Percentiles rank a stretch among this genome's conserved stretches.
Conservation (phyloP, 2,329 filamentous ascomycete species). For the Phymatotrichopsis omnivora region DNA sequence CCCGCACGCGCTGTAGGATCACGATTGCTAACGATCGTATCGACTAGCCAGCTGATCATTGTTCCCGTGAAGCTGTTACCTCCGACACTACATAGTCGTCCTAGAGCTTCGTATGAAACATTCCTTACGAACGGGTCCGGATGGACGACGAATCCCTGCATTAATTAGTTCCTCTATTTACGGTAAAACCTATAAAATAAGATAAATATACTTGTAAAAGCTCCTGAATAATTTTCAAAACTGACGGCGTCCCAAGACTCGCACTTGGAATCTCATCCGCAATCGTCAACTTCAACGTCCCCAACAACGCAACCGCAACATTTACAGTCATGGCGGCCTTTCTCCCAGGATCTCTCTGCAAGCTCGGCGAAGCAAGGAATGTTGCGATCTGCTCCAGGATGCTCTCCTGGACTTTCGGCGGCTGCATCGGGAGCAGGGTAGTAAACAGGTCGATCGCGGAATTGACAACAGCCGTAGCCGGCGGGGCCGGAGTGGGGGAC, state of each 20-base stretch:
- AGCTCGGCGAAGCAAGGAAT: slow-evolving; percentile 66
- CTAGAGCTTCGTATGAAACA: slow-evolving; percentile 74
- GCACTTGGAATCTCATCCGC: slow-evolving; percentile 20
- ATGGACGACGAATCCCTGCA: slow-evolving; percentile 59
- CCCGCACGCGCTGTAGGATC: slow-evolving; percentile 89
- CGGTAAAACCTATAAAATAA: not conserved
- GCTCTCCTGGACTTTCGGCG: slow-evolving; percentile 87
- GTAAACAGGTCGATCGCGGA: slow-evolving; percentile 89
- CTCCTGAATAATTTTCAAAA: slow-evolving; percentile 36
- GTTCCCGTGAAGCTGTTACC: slow-evolving; percentile 81
- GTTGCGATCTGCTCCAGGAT: slow-evolving; percentile 88
- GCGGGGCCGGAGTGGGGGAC: slow-evolving; percentile 55
- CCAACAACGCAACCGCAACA: slow-evolving; percentile 68
- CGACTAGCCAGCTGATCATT: slow-evolving; percentile 83
- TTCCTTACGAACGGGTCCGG: slow-evolving; percentile 77
- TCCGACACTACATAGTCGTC: slow-evolving; percentile 70
- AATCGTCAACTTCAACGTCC: slow-evolving; percentile 65
- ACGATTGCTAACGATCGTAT: slow-evolving; percentile 86
- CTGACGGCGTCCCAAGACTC: slow-evolving; percentile 28
- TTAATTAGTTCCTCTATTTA: slow-evolving; percentile 31
- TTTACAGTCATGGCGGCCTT: slow-evolving; percentile 90
- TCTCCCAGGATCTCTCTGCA: slow-evolving; percentile 77
- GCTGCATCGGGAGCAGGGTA: slow-evolving; percentile 78
- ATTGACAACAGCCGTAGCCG: slow-evolving; percentile 88
- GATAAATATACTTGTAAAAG: slow-evolving; percentile 60